Base-by-base conservation (phyloP, 148 eudicot species). In the Nyssa sinensis region DNA sequence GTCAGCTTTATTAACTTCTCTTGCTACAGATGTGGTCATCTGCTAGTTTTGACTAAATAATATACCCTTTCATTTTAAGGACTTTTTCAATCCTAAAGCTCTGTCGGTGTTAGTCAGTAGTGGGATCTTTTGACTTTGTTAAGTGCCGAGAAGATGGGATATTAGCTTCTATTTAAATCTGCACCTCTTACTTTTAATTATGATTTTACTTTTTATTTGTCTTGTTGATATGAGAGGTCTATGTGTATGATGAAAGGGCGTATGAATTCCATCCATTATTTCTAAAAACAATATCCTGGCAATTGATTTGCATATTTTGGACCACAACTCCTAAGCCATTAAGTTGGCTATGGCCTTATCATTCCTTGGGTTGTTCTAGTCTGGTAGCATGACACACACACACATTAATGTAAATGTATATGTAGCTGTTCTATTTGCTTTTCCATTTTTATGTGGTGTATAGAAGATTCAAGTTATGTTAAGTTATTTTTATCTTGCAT, bases 1-100 rank as follows among this genome's bases (percentile, higher is more conserved):
- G 99, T 95, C 33, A 66, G 34, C 68, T 78, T 76, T 65, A 25
- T 27, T 59, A 25, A 24, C 31, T 37, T 71, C 7, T 12, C 53
- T 72, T 71, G 25, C 25, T 60, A 32, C 44, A 25, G 74, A 24
- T 59, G 64, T 39, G 60, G 37, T 25, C 31, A 71, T 71, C 27
- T 19, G 10, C 13, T 28, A 35, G 3, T 10, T 65, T 65, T 65
- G 25, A 11, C 47, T 34, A 21, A n/a, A 14, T 41, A 65, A 28
- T 34, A 35, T 34, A 34, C 7, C 21, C 73, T 70, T 30, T 23
- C 30, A 33, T 17, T 71, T 34, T 28, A 21, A 59, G 51, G 63
- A 2, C 16, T 57, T 23, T 57, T 8, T 14, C 7, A 23, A n/a
- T n/a, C n/a, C n/a, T n/a, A n/a, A n/a, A n/a, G n/a, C n/a, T n/a